Evolutionary conservation across 2,329 filamentous ascomycete species (phyloP).

Genomic region (Phialemonium atrogriseum): DNA sequence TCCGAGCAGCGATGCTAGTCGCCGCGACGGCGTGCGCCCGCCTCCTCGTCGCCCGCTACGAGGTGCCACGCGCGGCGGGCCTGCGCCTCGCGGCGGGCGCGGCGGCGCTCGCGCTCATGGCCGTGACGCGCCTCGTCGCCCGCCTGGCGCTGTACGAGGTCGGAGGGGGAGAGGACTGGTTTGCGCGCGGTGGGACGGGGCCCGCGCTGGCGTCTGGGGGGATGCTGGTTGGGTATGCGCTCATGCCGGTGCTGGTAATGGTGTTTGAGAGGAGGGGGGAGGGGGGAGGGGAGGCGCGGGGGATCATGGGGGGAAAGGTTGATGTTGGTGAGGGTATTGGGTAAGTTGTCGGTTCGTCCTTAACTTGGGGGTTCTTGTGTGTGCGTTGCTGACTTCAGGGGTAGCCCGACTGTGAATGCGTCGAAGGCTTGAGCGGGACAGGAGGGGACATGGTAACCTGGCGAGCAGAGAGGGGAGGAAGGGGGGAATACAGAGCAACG

Average conservation of each 20-base stretch:
- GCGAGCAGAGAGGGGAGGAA: no score
- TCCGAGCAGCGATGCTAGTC: conserved; percentile 9
- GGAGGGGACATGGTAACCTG: no score
- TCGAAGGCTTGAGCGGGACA: no score
- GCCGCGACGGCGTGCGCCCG: conserved; percentile 20
- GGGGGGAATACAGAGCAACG: no score
- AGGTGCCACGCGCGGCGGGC: conserved; percentile 17
- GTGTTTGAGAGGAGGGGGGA: conserved; percentile 19
- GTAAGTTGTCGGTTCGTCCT: conserved; percentile 4
- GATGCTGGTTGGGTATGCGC: conserved; percentile 10
- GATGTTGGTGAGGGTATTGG: conserved; percentile 1
- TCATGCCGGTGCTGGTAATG: conserved; percentile 19
- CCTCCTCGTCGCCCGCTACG: conserved; percentile 15
- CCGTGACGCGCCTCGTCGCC: conserved; percentile 11
- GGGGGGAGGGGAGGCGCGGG: conserved; percentile 22
- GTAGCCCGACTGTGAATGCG: conserved; percentile 1
- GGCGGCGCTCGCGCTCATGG: conserved; percentile 15
- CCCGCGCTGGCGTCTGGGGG: conserved; percentile 6
- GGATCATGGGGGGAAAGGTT: conserved; percentile 16
- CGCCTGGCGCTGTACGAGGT: conserved; percentile 11
- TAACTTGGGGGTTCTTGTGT: neutral
- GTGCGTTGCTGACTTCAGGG: neutral
- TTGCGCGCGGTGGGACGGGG: no score
- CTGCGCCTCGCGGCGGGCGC: conserved; percentile 23
- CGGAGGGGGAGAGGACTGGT: conserved; percentile 12